A percentile compares a stretch with the other conserved stretches of the same genome.
Conservation (phyloP, 306 rosid genomes). For the Quercus parvula region DNA sequence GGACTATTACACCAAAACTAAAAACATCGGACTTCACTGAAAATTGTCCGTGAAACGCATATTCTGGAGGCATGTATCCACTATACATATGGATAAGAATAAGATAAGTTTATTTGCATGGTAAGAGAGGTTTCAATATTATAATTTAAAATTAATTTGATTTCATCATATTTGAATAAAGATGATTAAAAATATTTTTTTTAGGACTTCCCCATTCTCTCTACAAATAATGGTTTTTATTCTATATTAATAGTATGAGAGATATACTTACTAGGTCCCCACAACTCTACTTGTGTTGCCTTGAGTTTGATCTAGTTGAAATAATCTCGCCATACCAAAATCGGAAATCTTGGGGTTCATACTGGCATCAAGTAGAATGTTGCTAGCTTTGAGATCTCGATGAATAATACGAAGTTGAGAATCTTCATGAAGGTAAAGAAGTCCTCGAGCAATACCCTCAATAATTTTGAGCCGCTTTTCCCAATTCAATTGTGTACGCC, state of each 20-base stretch:
- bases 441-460: no score
- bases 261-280: constrained; percentile 28
- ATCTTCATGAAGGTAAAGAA: no score
- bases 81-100: background rate
- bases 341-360: background rate
- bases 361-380: constrained; percentile 5
- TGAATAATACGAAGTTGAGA: no score
- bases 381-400: background rate
- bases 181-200: no score
- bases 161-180: no score
- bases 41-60: background rate
- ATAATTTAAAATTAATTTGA: no score
- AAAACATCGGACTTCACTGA: constrained; percentile 26
- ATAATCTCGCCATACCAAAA: no score
- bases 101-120: background rate
- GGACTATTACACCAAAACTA: constrained; percentile 9
- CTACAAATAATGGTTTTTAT: no score
- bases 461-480: background rate
- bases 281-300: constrained; percentile 1
- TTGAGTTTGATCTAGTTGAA: no score
- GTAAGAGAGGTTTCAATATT: no score
- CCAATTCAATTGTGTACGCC: constrained; percentile 13
- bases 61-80: constrained; percentile 31
- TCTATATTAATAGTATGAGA: background rate
- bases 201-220: no score